A percentile compares a stretch with the other conserved stretches of the same genome.
These are phyloP conservation scores for Pseudogymnoascus sp. DNA, from an alignment of 2,329 filamentous ascomycete genomes.

Conservation along the genomic window DNA sequence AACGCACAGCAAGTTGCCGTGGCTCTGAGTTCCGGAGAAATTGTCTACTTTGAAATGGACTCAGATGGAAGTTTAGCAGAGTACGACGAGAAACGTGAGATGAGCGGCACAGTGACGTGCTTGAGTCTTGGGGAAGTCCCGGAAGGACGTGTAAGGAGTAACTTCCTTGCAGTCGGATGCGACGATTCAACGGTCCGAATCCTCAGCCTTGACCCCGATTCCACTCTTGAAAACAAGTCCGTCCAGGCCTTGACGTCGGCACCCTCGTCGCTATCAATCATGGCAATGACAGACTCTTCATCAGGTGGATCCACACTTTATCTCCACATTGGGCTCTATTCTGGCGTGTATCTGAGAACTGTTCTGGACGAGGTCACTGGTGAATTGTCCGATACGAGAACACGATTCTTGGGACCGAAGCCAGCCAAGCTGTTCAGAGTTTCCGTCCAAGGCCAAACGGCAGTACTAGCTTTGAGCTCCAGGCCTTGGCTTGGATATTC, in stretches of 20 bases:
- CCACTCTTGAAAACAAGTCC: constrained; percentile 85
- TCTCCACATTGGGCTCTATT: constrained; percentile 91
- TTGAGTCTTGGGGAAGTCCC: constrained; percentile 91
- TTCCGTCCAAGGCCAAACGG: constrained; percentile 75
- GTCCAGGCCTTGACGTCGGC: constrained; percentile 89
- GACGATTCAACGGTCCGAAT: constrained; percentile 95
- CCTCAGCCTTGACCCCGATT: constrained; percentile 80
- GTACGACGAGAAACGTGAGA: constrained; percentile 89
- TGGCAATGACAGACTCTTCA: constrained; percentile 90
- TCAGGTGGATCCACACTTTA: constrained; percentile 84
- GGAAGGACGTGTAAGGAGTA: constrained; percentile 78
- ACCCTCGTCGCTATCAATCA: constrained; percentile 81
- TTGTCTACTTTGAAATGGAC: constrained; percentile 98
- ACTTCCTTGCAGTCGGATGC: constrained; percentile 91
- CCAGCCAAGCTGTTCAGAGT: constrained; percentile 85
- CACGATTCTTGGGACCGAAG: constrained; percentile 88
- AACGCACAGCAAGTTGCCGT: constrained; percentile 91
- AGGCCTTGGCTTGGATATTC: constrained; percentile 95
- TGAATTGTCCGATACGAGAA: constrained; percentile 87
- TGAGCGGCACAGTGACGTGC: constrained; percentile 91
- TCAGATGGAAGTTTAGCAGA: constrained; percentile 82
- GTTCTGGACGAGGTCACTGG: constrained; percentile 93
- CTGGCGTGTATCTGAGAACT: constrained; percentile 90
- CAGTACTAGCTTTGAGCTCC: constrained; percentile 83
- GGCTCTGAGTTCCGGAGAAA: constrained; percentile 89